These are phyloP conservation scores for Glycine soja DNA, from an alignment of 306 rosid species.

Conservation along the genomic window DNA sequence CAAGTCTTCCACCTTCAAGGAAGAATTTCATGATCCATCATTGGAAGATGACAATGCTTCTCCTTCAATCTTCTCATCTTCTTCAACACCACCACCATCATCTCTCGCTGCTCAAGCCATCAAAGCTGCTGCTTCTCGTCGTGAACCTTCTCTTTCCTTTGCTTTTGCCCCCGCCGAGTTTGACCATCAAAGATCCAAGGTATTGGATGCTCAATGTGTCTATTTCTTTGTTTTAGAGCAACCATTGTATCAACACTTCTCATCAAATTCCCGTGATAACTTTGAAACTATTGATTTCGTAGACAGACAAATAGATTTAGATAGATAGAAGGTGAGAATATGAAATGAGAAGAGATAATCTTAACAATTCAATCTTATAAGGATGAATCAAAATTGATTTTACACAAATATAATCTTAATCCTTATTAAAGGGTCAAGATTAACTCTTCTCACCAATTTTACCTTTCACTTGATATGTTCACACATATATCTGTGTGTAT, in stretches of 20 bases:
- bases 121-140: constrained; percentile 69
- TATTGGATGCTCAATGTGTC: constrained; percentile 11
- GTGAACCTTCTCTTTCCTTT: constrained; percentile 58
- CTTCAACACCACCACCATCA: constrained; percentile 45
- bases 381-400: background rate
- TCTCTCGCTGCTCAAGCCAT: constrained; percentile 85
- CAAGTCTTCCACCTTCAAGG: constrained; percentile 80
- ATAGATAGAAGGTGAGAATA: background rate
- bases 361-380: background rate
- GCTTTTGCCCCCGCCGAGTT: constrained; percentile 51
- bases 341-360: background rate
- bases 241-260: background rate
- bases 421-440: too few relatives aligned
- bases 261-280: constrained; percentile 15
- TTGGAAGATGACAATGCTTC: constrained; percentile 33
- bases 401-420: too few relatives aligned
- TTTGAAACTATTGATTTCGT: constrained; percentile 2
- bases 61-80: constrained; percentile 26
- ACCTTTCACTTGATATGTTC: background rate
- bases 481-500: background rate
- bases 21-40: constrained; percentile 62
- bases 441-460: background rate
- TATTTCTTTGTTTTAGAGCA: background rate
- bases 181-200: constrained; percentile 70
- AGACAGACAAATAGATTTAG: background rate